phyloP scores from a whole-genome alignment of 1,284 basidiomycete genomes.

The Phellopilus nigrolimitatus region DNA sequence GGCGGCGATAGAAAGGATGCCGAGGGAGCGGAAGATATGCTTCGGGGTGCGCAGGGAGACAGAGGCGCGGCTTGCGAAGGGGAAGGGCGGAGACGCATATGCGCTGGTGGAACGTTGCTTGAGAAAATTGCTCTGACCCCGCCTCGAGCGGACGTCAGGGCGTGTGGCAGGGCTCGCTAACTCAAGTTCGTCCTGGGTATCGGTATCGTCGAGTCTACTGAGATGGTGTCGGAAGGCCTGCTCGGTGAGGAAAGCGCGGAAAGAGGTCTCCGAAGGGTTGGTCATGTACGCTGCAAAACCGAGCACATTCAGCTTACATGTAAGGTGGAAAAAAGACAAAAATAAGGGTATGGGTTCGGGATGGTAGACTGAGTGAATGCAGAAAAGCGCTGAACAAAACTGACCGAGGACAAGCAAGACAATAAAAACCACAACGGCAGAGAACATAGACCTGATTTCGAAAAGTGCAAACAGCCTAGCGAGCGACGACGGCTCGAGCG shows the following conservation, averaged over 20 bases:
- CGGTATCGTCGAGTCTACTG: constrained; percentile 75
- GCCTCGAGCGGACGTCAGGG: constrained; percentile 6
- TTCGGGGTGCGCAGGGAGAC: constrained; percentile 92
- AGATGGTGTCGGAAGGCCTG: constrained; percentile 93
- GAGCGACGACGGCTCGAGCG: constrained; percentile 43
- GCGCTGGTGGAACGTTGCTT: constrained; percentile 27
- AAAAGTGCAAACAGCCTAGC: constrained; percentile 48
- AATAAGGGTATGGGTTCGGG: background rate
- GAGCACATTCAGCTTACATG: constrained; percentile 20
- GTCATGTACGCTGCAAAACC: constrained; percentile 77
- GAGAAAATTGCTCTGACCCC: constrained; percentile 33
- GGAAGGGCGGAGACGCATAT: constrained; percentile 52
- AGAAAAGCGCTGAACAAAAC: constrained; percentile 27
- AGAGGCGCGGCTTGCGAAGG: constrained; percentile 87
- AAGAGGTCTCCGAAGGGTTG: constrained; percentile 89
- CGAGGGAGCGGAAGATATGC: constrained; percentile 81
- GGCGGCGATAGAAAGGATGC: constrained; percentile 81
- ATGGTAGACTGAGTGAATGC: no score
- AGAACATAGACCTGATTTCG: constrained; percentile 64
- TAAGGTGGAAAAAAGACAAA: constrained; percentile 18
- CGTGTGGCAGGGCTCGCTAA: constrained; percentile 20
- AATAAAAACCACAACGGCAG: constrained; percentile 59
- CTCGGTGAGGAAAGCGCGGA: constrained; percentile 91
- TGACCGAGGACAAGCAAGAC: constrained; percentile 69
- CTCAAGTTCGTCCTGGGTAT: constrained; percentile 34